Base-by-base conservation (phyloP, 805 yeast species). In the Cyberlindnera mississippiensis region DNA sequence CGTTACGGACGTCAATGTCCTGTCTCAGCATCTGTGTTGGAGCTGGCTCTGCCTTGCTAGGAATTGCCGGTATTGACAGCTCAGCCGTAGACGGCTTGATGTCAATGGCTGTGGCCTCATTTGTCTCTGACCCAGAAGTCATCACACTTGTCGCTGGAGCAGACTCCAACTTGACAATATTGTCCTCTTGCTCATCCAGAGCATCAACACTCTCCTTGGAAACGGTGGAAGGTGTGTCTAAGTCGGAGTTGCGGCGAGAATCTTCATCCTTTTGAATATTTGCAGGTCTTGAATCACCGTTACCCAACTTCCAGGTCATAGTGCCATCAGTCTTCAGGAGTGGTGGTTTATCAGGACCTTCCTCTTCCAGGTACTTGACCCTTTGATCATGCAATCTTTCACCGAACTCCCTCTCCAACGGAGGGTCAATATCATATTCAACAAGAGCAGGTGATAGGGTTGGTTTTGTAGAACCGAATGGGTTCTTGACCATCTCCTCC, bases 381-480 rank as follows among this genome's bases (percentile, higher is more conserved):
- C 76, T 58, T 35, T 64, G 66, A 11, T 62, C 57, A 7, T 58
- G 56, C 67, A 73, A 64, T 9, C 55, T 53, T 26, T 62, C 61
- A 12, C 77, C 80, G 51, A 67, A 74, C 29, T 58, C 61, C 28
- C 60, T 53, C 45, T 75, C 80, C 19, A 57, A 60, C 8, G 57
- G 63, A 9, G 76, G 57, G 43, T 74, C 80, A 17, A 71, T 60
- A 46, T 75, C 66, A 20, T 49, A 49, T 33, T 64, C 56, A 28
- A 50, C 56, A 26, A 61, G 48, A 8, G 62, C 48, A 31, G 59
- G 48, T 5, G 43, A 36, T 5, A 52, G 39, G 6, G 44, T 49
- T 5, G 60, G 53, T 7, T 80, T 81, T 11, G 28, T 34, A 9
- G 69, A 58, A 20, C 76, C 71, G 58, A 81, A 83, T n/a, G 90